Percentiles rank a stretch among this genome's conserved stretches.
phyloP scores from a whole-genome alignment of 1,284 basidiomycete species.

The Leccinum angustisporum region DNA sequence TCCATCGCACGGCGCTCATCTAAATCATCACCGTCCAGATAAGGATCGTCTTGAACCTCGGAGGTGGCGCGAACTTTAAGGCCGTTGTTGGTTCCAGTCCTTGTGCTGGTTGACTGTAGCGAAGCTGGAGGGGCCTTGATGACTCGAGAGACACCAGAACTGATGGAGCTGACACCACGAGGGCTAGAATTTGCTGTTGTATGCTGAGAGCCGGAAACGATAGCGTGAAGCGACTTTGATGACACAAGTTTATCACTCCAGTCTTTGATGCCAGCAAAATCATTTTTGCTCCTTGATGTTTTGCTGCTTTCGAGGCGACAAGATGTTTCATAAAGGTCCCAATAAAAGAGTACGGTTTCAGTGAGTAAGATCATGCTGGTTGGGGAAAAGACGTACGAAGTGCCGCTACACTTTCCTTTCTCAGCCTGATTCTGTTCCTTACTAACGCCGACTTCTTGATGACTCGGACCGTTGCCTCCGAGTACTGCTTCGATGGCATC shows the following conservation, averaged over 20 bases:
- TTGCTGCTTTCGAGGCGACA: not conserved
- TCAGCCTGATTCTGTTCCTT: not conserved
- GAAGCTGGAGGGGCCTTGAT: not conserved
- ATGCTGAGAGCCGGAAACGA: not conserved
- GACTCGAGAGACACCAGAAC: not conserved
- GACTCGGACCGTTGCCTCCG: not conserved
- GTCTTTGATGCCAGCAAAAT: not conserved
- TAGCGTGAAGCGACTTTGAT: not conserved
- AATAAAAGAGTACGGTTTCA: not conserved
- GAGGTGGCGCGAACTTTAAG: not conserved
- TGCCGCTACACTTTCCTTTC: not conserved
- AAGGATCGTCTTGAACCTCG: not conserved
- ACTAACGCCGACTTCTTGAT: too few species aligned
- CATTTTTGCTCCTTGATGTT: not conserved
- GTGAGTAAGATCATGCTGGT: not conserved
- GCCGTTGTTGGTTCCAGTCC: not conserved
- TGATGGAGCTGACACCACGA: not conserved
- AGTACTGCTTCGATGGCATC: not conserved
- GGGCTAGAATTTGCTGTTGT: not conserved
- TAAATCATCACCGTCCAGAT: not conserved
- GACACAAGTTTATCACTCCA: not conserved
- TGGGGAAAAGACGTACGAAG: not conserved
- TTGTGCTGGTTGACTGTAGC: not conserved
- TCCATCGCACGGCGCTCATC: not conserved
- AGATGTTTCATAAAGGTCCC: not conserved